Evolutionary conservation across 2,329 filamentous ascomycete genomes (phyloP).

Genomic region (Colletotrichum echinochloae): DNA sequence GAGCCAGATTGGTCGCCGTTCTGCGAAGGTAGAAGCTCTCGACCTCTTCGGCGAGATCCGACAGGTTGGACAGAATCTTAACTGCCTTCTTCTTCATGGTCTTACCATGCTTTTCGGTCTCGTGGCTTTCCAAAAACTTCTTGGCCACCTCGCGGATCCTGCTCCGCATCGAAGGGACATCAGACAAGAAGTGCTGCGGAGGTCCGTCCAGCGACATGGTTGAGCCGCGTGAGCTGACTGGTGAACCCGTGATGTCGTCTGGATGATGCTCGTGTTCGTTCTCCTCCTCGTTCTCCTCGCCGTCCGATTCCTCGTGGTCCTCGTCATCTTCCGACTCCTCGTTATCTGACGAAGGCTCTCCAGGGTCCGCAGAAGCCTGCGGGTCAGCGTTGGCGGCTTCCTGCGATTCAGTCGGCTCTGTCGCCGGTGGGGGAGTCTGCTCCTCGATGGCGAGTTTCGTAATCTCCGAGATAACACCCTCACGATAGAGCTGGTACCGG

Average conservation of each 20-base stretch:
- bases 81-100: conserved; percentile 83
- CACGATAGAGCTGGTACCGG: conserved; percentile 95
- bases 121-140: conserved; percentile 85
- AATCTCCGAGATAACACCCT: conserved; percentile 95
- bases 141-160: conserved; percentile 82
- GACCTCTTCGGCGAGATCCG: conserved; percentile 77
- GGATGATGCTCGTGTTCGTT: conserved; percentile 52
- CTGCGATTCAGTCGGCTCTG: conserved; percentile 45
- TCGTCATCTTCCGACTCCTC: conserved; percentile 63
- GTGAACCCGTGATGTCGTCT: conserved; percentile 75
- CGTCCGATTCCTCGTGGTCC: conserved; percentile 61
- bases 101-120: conserved; percentile 78
- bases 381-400: conserved; percentile 20
- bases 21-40: conserved; percentile 75
- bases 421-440: conserved; percentile 46
- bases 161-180: conserved; percentile 72
- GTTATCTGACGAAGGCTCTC: conserved; percentile 54
- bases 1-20: conserved; percentile 57
- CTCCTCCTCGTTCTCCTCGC: conserved; percentile 67
- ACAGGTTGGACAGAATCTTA: conserved; percentile 79
- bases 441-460: conserved; percentile 76
- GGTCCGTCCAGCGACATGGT: conserved; percentile 73
- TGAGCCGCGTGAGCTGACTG: conserved; percentile 73
- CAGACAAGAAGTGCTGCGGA: conserved; percentile 60
- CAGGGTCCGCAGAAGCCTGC: conserved; percentile 30